These are phyloP conservation scores for Pachysandra terminalis DNA, from an alignment of 164 flowering plant genomes.

Conservation along the genomic window DNA sequence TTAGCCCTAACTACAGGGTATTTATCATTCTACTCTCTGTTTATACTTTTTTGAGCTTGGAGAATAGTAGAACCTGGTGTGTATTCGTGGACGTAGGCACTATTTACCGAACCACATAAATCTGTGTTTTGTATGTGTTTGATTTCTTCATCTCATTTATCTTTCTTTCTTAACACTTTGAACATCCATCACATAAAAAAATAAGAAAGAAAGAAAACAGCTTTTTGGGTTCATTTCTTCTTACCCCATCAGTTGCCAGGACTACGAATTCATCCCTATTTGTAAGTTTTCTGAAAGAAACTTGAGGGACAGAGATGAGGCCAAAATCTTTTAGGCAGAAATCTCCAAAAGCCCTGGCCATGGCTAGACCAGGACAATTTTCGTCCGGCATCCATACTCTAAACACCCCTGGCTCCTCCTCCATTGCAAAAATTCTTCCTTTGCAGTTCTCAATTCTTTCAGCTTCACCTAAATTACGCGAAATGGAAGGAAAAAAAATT, in stretches of 20 bases:
- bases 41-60: too few species aligned
- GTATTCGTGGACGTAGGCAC: too few species aligned
- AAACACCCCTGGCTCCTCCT: slow-evolving; percentile 56
- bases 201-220: too few species aligned
- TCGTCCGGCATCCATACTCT: slow-evolving; percentile 87
- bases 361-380: slow-evolving; percentile 79
- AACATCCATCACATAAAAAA: not conserved
- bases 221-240: slow-evolving; percentile 10
- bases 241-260: slow-evolving; percentile 96
- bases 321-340: slow-evolving; percentile 85
- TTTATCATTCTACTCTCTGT: too few species aligned
- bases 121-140: too few species aligned
- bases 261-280: slow-evolving; percentile 71
- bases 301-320: slow-evolving; percentile 60
- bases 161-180: not conserved
- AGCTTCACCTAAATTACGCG: slow-evolving; percentile 44
- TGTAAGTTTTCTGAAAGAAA: slow-evolving; percentile 54
- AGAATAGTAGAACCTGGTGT: too few species aligned
- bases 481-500: not conserved
- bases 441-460: slow-evolving; percentile 55
- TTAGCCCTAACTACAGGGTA: too few species aligned
- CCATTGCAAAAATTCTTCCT: slow-evolving; percentile 69
- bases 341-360: slow-evolving; percentile 91
- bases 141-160: too few species aligned
- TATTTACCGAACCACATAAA: too few species aligned